Conservation (phyloP, 345 rosid species). For the Dimocarpus longan region DNA sequence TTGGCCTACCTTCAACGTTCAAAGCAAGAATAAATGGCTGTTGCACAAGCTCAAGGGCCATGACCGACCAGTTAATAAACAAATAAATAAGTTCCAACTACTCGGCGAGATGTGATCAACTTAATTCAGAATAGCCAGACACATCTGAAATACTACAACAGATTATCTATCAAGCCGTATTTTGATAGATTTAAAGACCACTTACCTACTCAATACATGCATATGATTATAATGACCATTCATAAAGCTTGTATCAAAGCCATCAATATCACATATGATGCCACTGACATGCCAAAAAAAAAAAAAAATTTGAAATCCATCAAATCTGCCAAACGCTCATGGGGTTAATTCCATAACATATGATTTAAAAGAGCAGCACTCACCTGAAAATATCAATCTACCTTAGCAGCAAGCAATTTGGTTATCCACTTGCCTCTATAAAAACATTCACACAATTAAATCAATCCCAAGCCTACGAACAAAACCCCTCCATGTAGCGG, state of each 20-base stretch:
- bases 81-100: not conserved
- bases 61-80: not conserved
- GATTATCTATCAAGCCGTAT: not conserved
- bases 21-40: not conserved
- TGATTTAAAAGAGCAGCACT: slow-evolving; percentile 51
- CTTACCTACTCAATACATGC: slow-evolving; percentile 1
- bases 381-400: slow-evolving; percentile 83
- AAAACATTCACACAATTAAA: slow-evolving; percentile 59
- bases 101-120: not conserved
- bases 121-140: not conserved
- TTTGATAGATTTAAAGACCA: not conserved
- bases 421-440: slow-evolving; percentile 75
- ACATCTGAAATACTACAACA: not conserved
- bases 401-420: slow-evolving; percentile 75
- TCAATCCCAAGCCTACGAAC: slow-evolving; percentile 52
- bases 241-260: not conserved
- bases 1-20: not conserved
- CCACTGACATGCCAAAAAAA: not conserved
- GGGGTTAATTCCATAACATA: slow-evolving; percentile 13
- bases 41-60: not conserved
- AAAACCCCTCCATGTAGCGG: slow-evolving; percentile 33
- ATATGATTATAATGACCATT: slow-evolving; percentile 3
- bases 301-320: slow-evolving; percentile 6
- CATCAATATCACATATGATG: not conserved
- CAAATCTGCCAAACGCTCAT: slow-evolving; percentile 7